Base-by-base conservation (phyloP, 2,329 filamentous ascomycete genomes). In the Chaetomium olivaceum region DNA sequence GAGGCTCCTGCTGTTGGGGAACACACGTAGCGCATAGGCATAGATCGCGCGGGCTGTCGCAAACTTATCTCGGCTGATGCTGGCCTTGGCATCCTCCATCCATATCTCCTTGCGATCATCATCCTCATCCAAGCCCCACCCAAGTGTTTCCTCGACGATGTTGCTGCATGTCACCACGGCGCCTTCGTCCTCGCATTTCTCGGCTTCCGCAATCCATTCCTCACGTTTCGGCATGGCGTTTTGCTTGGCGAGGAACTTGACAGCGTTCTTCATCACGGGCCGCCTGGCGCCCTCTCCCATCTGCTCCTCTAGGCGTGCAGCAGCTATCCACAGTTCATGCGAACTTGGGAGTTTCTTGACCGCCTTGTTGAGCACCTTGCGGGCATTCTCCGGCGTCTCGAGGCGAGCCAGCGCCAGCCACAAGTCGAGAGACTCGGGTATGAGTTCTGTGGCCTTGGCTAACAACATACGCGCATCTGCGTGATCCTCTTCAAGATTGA, bases 211-310 rank as follows among this genome's bases (percentile, higher is more conserved):
- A 61, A 99, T 96, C 95, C 95, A 99, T 71, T 97, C 93, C 76
- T 99, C 95, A 50, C 96, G 89, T 78, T 96, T 96, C 48, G 95
- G 87, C 96, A 99, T 99, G 12, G 95, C 94, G 31, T 91, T 93
- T 74, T 96, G 93, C 73, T 93, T 92, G 46, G 89, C 92, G 36
- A 99, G 83, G 23, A 93, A 89, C 74, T 96, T 92, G 36, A 97
- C 88, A 54, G 92, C 95, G 80, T 92, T 91, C 76, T 95, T 94
- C 91, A 99, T 97, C 64, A 98, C 91, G 72, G 92, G 96, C 73
- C 93, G 87, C 79, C 91, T 93, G 62, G 85, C 84, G 23, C 87
- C 88, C 69, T 91, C 90, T 27, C 93, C 93, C 31, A 89, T 81
- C 77, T 96, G 92, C 77, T 98, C 93, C 77, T 97, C 93, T 56